Evolutionary conservation across 2,329 filamentous ascomycete genomes (phyloP).

Genomic region (Aspergillus sp.): DNA sequence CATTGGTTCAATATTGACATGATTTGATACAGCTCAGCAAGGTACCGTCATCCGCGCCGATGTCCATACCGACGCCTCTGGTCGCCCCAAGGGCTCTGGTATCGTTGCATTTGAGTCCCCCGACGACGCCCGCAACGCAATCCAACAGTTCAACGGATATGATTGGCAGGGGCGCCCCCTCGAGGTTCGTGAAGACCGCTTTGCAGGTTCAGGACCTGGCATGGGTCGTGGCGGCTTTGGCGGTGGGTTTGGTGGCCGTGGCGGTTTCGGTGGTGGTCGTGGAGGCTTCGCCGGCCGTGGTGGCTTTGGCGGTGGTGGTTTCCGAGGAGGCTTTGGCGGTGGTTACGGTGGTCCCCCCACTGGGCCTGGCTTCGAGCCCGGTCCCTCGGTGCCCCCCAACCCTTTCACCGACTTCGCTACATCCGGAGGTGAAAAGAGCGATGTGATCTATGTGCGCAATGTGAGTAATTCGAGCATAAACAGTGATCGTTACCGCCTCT

Average conservation of each 20-base stretch:
- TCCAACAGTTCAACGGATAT: slow-evolving; percentile 96
- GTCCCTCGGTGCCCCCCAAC: slow-evolving; percentile 65
- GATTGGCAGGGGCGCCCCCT: slow-evolving; percentile 95
- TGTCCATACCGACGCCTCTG: slow-evolving; percentile 87
- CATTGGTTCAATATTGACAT: slow-evolving; percentile 29
- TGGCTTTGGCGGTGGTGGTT: slow-evolving; percentile 52
- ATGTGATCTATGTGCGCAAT: slow-evolving; percentile 93
- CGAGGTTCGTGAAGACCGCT: slow-evolving; percentile 95
- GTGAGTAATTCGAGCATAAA: slow-evolving; percentile 58
- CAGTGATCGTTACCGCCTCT: slow-evolving; percentile 12
- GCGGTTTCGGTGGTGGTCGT: slow-evolving; percentile 43
- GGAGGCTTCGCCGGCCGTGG: slow-evolving; percentile 59
- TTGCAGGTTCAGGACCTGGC: slow-evolving; percentile 63
- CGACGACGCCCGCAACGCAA: slow-evolving; percentile 92
- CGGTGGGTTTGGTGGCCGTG: slow-evolving; percentile 45
- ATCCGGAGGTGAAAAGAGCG: slow-evolving; percentile 77
- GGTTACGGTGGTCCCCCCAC: slow-evolving; percentile 48
- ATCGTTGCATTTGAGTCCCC: slow-evolving; percentile 95
- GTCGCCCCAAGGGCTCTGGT: slow-evolving; percentile 91
- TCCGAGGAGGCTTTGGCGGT: slow-evolving; percentile 37
- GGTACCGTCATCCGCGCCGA: slow-evolving; percentile 90
- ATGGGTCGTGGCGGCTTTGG: slow-evolving; percentile 24
- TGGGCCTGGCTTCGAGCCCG: slow-evolving; percentile 41
- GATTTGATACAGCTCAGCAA: slow-evolving; percentile 45
- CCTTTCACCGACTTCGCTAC: slow-evolving; percentile 93